Evolutionary conservation across 805 yeast species (phyloP), one percentile per base, ranked within the genome.

Genomic region (Wickerhamomyces sydowiorum): DNA sequence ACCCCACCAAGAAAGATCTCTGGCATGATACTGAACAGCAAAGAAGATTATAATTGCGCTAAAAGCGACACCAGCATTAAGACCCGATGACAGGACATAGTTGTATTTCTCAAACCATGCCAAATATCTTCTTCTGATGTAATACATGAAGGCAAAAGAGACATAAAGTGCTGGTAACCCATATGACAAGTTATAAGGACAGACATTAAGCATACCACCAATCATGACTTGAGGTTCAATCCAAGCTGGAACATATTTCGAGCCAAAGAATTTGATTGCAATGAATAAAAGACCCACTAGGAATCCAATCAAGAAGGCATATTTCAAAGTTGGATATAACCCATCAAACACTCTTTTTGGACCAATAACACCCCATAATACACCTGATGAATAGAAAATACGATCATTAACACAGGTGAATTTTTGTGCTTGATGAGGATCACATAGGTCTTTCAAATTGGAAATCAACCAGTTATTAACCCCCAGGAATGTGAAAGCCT

Each of bases 1-100:
- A 2, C 87, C 87, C 86, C 87, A 81, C 88, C 87, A 81, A 22
- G 58, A 45, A 12, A 79, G 40, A 5, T 53, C 50, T 14, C 60
- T 63, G 4, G 65, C 64, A 39, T 74, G 66, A 49, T 67, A 75
- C 40, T 64, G 61, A 7, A 69, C 66, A 3, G 73, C 60, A 54
- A 76, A 76, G 61, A 81, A 81, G 23, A 78, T 72, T 42, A 55
- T 48, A n/a, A 60, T 47, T 7, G 80, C 57, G 44, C 78, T 66
- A 48, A 79, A 69, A 1, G 84, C 84, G 15, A 78, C 73, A 18
- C 84, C 86, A 1, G 83, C 75, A 9, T 72, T 61, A 18, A 80
- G 62, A 1, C 75, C 82, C 39, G 81, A 72, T 15, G 80, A 66
- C 38, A 81, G 58, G 22, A 80, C 70, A 46, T 66, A 71, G 50